Evolutionary conservation across 345 rosid genomes (phyloP).

Genomic region (Conringia planisiliqua): DNA sequence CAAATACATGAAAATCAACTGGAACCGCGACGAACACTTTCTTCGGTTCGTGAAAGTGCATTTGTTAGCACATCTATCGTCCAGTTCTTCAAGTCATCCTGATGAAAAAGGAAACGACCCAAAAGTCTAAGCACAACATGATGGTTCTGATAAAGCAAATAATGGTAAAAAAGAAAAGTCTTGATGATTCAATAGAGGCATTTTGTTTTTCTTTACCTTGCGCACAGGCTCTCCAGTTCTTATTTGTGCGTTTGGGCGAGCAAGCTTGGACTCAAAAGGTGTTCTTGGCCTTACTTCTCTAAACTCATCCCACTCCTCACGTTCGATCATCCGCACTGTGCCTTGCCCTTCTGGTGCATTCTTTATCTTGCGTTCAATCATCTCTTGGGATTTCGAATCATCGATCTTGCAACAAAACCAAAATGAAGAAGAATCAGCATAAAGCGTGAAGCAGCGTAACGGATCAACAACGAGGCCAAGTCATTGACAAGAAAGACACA

Average conservation of each 20-base stretch:
- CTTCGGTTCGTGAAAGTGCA: conserved; percentile 75
- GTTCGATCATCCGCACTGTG: conserved; percentile 68
- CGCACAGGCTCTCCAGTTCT: conserved; percentile 73
- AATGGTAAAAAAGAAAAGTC: not conserved
- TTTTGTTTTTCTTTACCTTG: conserved; percentile 41
- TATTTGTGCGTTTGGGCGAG: conserved; percentile 77
- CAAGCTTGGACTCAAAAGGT: conserved; percentile 92
- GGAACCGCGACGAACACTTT: conserved; percentile 44
- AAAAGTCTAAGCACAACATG: not conserved
- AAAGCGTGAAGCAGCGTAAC: not conserved
- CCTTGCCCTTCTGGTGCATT: conserved; percentile 88
- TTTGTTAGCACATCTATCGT: conserved; percentile 79
- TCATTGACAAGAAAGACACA: not conserved
- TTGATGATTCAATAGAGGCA: not conserved
- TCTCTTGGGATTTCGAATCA: conserved; percentile 81
- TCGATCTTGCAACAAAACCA: conserved; percentile 48
- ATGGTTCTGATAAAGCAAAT: not conserved
- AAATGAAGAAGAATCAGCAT: not conserved
- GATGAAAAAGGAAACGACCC: conserved; percentile 5
- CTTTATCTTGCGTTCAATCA: conserved; percentile 76
- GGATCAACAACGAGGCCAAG: not conserved
- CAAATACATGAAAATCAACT: conserved; percentile 18
- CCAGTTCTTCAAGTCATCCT: conserved; percentile 91
- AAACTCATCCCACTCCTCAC: conserved; percentile 84
- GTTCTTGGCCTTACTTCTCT: conserved; percentile 93